Base-by-base conservation (phyloP, 2,329 filamentous ascomycete species). In the Diaporthe nobilis region DNA sequence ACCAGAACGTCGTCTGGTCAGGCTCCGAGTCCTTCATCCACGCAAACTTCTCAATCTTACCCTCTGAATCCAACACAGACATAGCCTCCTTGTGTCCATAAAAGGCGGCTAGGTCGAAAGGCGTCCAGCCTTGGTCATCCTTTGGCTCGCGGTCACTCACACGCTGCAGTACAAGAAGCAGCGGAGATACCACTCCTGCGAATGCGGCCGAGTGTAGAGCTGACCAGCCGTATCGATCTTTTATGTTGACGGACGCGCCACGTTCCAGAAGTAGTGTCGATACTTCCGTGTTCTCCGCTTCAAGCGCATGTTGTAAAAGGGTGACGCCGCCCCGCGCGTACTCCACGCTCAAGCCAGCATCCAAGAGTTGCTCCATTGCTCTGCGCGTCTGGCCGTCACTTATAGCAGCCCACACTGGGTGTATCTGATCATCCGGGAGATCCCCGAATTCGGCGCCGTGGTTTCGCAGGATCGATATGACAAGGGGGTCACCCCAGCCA, bases 381-480 rank as follows among this genome's bases (percentile, higher is more conserved):
- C 53, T 55, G 53, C 53, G 53, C 25, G 53, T 55, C 25, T 55
- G 53, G 10, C 53, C 53, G 28, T 31, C 53, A 31, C 25, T 55
- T 55, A 55, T 55, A 9, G 53, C 53, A 55, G 2, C 25, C 53
- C 53, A 55, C 15, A 55, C 53, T 5, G 53, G 53, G 15, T 55
- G 53, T 55, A 25, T 4, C 25, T 17, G 20, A 28, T 55, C 53
- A 55, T 31, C 53, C 25, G 53, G 25, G 53, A 55, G 25, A 20
- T 55, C 53, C 13, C 25, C 53, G 28, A 55, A 55, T 31, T 55
- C 53, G 20, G 53, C 53, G 25, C 53, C 53, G 25, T 31, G 53
- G 53, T 55, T 55, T 55, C 53, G 53, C 53, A 55, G 53, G 53
- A 55, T 55, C 13, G 53, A 55, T 31, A 55, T 55, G 25, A 55